These are phyloP conservation scores for Phytophthora hybrid DNA, from an alignment of 352 stramenopile genomes.

Conservation along the genomic window DNA sequence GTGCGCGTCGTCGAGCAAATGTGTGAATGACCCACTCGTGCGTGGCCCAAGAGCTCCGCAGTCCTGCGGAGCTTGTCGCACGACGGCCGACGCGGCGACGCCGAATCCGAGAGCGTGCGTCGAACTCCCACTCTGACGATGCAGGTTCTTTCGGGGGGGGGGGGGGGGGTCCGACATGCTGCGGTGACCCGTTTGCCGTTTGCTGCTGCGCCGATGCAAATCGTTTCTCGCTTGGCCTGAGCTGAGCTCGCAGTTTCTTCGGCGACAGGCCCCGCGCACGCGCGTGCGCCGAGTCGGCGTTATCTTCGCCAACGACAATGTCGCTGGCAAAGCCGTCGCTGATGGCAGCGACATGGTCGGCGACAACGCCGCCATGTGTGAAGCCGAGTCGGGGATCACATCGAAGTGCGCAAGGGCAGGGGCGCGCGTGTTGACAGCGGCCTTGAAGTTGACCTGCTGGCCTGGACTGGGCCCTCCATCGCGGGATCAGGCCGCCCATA, in stretches of 20 bases:
- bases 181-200: constrained; percentile 22
- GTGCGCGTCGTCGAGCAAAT: constrained; percentile 23
- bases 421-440: neutral
- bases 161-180: too few species aligned
- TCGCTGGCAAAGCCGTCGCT: too few species aligned
- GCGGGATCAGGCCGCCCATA: neutral
- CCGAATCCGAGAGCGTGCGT: constrained; percentile 33
- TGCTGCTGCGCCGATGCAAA: neutral
- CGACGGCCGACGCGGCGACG: constrained; percentile 18
- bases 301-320: neutral
- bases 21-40: constrained; percentile 27
- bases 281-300: neutral
- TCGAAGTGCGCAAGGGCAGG: constrained; percentile 8
- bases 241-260: constrained; percentile 8
- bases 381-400: too few species aligned
- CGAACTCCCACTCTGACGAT: constrained; percentile 34
- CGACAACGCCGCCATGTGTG: neutral
- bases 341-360: neutral
- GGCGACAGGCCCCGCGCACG: constrained; percentile 17
- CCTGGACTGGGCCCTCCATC: constrained; percentile 2
- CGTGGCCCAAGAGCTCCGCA: neutral
- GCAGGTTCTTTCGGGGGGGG: constrained; percentile 5
- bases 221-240: neutral
- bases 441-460: neutral
- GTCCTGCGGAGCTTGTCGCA: constrained; percentile 23